Conservation (phyloP, 371 early-diverging fungal genomes). For the Gilbertella persicaria region DNA sequence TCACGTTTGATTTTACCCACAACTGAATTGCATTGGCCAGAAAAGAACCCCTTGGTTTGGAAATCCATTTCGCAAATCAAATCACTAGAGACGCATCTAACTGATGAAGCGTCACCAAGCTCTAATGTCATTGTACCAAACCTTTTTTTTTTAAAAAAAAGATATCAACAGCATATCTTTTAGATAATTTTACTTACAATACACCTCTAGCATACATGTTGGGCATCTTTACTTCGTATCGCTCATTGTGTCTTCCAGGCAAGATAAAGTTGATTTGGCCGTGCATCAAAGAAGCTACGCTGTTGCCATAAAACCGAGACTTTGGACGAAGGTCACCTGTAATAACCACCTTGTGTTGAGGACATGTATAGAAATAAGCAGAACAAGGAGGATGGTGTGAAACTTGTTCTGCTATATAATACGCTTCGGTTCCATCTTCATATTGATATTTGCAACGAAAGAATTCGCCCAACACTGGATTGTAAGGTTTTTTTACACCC, state of each 20-base stretch:
- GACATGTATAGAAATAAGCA: conserved; percentile 83
- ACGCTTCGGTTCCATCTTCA: conserved; percentile 71
- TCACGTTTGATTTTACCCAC: conserved; percentile 79
- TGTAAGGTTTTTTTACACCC: conserved; percentile 98
- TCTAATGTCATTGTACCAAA: conserved; percentile 96
- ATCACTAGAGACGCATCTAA: conserved; percentile 75
- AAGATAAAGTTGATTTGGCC: conserved; percentile 72
- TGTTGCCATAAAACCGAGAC: conserved; percentile 91
- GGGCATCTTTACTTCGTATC: conserved; percentile 82
- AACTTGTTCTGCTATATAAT: conserved; percentile 92
- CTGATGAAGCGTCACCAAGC: conserved; percentile 78
- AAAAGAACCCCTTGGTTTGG: conserved; percentile 84
- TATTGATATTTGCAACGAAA: conserved; percentile 83
- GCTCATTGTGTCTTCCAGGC: conserved; percentile 66
- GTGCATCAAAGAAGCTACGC: conserved; percentile 88
- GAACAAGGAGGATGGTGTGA: conserved; percentile 98
- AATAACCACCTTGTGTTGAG: conserved; percentile 80
- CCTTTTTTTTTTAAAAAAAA: not conserved
- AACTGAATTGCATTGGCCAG: conserved; percentile 80
- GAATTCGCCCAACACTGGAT: conserved; percentile 94
- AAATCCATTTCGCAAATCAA: conserved; percentile 86
- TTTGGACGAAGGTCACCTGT: conserved; percentile 86
- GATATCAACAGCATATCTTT: too few species aligned
- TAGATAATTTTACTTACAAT: conserved; percentile 31
- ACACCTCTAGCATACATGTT: conserved; percentile 95